phyloP scores from a whole-genome alignment of 2,329 filamentous ascomycete species.

The Xylaria sp. region DNA sequence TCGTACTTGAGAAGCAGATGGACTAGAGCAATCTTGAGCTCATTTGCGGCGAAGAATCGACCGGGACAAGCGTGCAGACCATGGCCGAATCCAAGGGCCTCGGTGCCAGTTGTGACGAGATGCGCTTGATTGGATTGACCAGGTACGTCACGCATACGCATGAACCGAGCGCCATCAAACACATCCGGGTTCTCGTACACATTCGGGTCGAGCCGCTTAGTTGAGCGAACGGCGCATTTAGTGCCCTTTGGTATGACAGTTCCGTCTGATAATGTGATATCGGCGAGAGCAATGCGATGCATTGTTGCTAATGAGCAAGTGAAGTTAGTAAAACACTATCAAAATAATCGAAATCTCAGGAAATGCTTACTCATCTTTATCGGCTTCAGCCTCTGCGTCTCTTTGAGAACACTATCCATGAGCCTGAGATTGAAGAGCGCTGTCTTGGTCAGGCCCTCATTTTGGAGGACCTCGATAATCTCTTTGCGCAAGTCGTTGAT shows the following conservation, averaged over 20 bases:
- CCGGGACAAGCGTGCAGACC: slow-evolving; percentile 50
- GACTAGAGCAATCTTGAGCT: slow-evolving; percentile 50
- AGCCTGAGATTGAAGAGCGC: slow-evolving; percentile 48
- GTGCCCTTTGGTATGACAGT: slow-evolving; percentile 40
- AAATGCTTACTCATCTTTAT: slow-evolving; percentile 41
- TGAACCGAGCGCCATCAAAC: slow-evolving; percentile 43
- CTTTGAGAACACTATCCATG: slow-evolving; percentile 54
- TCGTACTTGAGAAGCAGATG: slow-evolving; percentile 45
- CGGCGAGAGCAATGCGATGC: slow-evolving; percentile 38
- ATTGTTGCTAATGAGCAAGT: slow-evolving; percentile 36
- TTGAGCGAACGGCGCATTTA: slow-evolving; percentile 40
- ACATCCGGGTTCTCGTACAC: slow-evolving; percentile 40
- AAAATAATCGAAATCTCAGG: background rate
- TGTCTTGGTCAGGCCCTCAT: slow-evolving; percentile 40
- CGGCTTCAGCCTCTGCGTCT: slow-evolving; percentile 49
- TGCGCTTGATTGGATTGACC: slow-evolving; percentile 41
- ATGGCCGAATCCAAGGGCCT: slow-evolving; percentile 52
- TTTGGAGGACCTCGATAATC: slow-evolving; percentile 46
- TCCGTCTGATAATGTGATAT: slow-evolving; percentile 40
- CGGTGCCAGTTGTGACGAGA: slow-evolving; percentile 46
- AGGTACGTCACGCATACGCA: slow-evolving; percentile 38
- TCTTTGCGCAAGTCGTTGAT: slow-evolving; percentile 57
- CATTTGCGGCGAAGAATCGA: slow-evolving; percentile 50
- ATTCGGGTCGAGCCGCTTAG: slow-evolving; percentile 38
- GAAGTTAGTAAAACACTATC: background rate